Percentiles rank a stretch among this genome's conserved stretches.
Conservation (phyloP, 108 stramenopile species). For the Cyclotella atomus region DNA sequence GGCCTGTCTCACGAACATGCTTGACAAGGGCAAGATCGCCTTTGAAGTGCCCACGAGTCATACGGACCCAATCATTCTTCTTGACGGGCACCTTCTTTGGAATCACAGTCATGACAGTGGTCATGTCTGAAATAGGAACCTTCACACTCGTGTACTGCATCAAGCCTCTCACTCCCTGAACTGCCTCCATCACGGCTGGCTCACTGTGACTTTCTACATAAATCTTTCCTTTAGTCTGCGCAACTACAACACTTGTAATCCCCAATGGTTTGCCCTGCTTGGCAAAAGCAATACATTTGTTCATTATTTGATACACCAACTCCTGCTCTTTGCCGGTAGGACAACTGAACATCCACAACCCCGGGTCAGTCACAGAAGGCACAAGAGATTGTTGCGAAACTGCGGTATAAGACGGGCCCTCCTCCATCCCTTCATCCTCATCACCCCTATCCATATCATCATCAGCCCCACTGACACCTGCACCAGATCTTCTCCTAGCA, state of each 20-base stretch:
- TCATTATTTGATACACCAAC: slow-evolving; percentile 92
- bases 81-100: slow-evolving; percentile 92
- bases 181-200: slow-evolving; percentile 90
- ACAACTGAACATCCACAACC: slow-evolving; percentile 93
- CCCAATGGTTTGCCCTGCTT: slow-evolving; percentile 80
- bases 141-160: slow-evolving; percentile 83
- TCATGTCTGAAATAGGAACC: slow-evolving; percentile 95
- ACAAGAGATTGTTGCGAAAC: slow-evolving; percentile 92
- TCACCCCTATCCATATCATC: slow-evolving; percentile 12
- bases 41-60: slow-evolving; percentile 94
- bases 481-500: slow-evolving; percentile 12
- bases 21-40: slow-evolving; percentile 95
- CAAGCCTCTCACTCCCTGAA: slow-evolving; percentile 88
- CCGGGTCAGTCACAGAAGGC: slow-evolving; percentile 94
- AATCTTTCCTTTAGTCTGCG: slow-evolving; percentile 88
- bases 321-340: slow-evolving; percentile 89
- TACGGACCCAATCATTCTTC: slow-evolving; percentile 95
- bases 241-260: slow-evolving; percentile 87
- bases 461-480: slow-evolving; percentile 9
- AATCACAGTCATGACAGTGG: slow-evolving; percentile 91
- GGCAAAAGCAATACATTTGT: slow-evolving; percentile 90
- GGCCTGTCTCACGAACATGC: slow-evolving; percentile 89
- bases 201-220: slow-evolving; percentile 94
- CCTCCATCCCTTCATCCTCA: slow-evolving; percentile 51
- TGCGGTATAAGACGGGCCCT: slow-evolving; percentile 54